These are phyloP conservation scores for Cytospora chrysosperma DNA, from an alignment of 2,329 filamentous ascomycete species.

Conservation along the genomic window DNA sequence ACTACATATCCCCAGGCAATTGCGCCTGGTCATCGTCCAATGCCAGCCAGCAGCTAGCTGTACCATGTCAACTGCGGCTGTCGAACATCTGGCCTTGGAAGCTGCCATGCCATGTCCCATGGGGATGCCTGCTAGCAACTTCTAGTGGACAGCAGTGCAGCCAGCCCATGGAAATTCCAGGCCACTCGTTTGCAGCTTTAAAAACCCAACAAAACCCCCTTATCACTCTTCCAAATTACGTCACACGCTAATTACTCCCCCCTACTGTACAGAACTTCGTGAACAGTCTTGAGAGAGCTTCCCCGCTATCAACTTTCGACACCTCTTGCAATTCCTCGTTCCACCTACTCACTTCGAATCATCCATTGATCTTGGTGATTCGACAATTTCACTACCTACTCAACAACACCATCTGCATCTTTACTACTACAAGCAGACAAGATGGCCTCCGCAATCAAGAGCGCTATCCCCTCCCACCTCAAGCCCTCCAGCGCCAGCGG, in stretches of 20 bases:
- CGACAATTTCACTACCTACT: not conserved
- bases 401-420: not conserved
- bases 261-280: slow-evolving; percentile 14
- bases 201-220: not conserved
- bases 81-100: not conserved
- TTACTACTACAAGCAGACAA: slow-evolving; percentile 30
- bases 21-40: not conserved
- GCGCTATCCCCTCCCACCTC: slow-evolving; percentile 80
- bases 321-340: slow-evolving; percentile 3
- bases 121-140: not conserved
- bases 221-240: slow-evolving; percentile 10
- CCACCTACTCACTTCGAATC: not conserved
- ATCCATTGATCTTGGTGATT: not conserved
- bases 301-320: slow-evolving; percentile 17
- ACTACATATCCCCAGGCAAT: not conserved
- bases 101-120: not conserved
- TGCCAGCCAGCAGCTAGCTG: not conserved
- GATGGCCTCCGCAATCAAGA: slow-evolving; percentile 72
- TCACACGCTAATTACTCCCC: slow-evolving; percentile 21
- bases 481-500: slow-evolving; percentile 59
- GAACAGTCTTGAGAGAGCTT: slow-evolving; percentile 10
- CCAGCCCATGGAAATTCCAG: not conserved
- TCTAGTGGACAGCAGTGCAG: not conserved
- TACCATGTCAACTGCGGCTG: not conserved
- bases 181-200: not conserved